A percentile compares a stretch with the other conserved stretches of the same genome.
Conservation (phyloP, 1,284 basidiomycete genomes). For the Ganoderma meredithae region DNA sequence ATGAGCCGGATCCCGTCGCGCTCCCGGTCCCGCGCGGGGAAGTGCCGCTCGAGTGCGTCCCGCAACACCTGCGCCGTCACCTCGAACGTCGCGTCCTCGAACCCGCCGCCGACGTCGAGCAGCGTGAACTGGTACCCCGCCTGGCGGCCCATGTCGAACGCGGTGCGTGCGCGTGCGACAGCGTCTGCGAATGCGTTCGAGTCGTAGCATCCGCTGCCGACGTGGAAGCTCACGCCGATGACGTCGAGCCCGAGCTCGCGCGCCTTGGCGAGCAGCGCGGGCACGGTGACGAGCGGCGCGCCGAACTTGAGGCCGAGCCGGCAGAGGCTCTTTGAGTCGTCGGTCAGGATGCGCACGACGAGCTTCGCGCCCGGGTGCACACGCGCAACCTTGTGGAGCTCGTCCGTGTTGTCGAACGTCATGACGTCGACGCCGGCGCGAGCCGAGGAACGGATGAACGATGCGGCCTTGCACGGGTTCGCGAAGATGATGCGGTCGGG, state of each 20-base stretch:
- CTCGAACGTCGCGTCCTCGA: slow-evolving; percentile 92
- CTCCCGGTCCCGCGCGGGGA: slow-evolving; percentile 82
- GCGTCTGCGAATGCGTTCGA: slow-evolving; percentile 91
- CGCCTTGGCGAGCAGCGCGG: slow-evolving; percentile 82
- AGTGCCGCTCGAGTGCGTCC: slow-evolving; percentile 81
- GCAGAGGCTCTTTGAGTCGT: slow-evolving; percentile 95
- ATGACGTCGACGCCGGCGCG: slow-evolving; percentile 86
- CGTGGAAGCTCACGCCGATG: slow-evolving; percentile 97
- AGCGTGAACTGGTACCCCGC: slow-evolving; percentile 87
- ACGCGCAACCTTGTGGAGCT: slow-evolving; percentile 94
- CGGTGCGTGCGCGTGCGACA: slow-evolving; percentile 81
- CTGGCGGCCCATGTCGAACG: slow-evolving; percentile 89
- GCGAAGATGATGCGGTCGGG: slow-evolving; percentile 94
- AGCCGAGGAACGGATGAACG: slow-evolving; percentile 90
- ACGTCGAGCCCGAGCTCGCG: slow-evolving; percentile 86
- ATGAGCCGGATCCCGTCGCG: slow-evolving; percentile 83
- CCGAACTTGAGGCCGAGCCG: slow-evolving; percentile 97
- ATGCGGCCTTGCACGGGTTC: slow-evolving; percentile 98
- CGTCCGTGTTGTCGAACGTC: slow-evolving; percentile 99
- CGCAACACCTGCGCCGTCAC: slow-evolving; percentile 79
- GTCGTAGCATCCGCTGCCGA: slow-evolving; percentile 97
- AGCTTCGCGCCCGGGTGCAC: slow-evolving; percentile 87
- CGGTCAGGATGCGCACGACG: slow-evolving; percentile 94
- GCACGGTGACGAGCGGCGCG: slow-evolving; percentile 87
- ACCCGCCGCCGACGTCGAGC: slow-evolving; percentile 96